Base-by-base conservation (phyloP, 345 rosid genomes). In the thale cress (Arabidopsis thaliana) region DNA sequence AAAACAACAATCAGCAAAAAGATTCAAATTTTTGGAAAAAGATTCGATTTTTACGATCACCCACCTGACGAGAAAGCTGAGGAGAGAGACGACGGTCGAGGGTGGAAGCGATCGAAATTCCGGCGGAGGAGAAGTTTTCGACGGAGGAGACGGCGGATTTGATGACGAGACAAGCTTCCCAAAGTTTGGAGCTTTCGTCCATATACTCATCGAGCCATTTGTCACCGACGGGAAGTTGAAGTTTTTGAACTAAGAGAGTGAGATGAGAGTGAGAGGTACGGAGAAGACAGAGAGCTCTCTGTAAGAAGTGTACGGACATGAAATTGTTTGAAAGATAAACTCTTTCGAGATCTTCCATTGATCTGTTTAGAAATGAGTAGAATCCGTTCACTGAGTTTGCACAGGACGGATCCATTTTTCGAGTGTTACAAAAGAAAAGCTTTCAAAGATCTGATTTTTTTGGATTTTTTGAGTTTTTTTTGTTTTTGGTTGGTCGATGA, bases 151-250 rank as follows among this genome's bases (percentile, higher is more conserved):
- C 83, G 24, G 93, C 97, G 32, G 89, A 87, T 80, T 95, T 95
- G 66, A 95, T 81, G 61, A 92, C 90, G 75, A 84, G 96, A 44
- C 96, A 92, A 30, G 96, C 97, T 56, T 95, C 99, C 99, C 97
- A 92, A 8, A 95, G 97, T 75, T 85, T 89, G 37, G 97, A 92
- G 58, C 96, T 95, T 76, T 95, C 99, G 75, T 95, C 99, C 99
- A 95, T 95, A 82, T 92, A 95, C 80, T 95, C 99, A 22, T 95
- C 96, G 0, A 95, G 97, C 99, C 99, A 95, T 84, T 92, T 95
- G 14, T 91, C 99, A 0, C 99, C 99, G 16, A 86, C 96, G 22
- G 99, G 99, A 42, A 95, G 83, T 23, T 87, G 96, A 71, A 95
- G 99, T 55, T 87, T 89, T 60, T 90, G 97, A 66, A 90, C 97